Evolutionary conservation across 148 eudicot genomes (phyloP), one percentile per base, ranked within the genome.

Genomic region (Camellia sinensis): DNA sequence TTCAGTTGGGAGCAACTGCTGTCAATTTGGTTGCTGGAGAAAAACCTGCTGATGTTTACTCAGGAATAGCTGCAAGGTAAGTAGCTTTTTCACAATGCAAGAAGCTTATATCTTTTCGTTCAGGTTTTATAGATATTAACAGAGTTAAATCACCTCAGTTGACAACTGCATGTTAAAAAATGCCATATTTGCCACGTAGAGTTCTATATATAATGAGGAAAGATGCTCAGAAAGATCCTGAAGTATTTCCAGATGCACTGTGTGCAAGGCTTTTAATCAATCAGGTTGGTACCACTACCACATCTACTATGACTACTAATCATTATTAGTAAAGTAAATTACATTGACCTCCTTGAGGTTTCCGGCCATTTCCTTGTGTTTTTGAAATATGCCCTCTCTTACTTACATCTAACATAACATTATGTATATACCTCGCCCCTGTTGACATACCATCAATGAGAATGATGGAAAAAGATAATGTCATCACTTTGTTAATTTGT

Each of bases 1-100:
- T 83, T 83, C 84, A 96, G 99, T 82, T 93, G 84, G 99, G 99
- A 86, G 99, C 99, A 72, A 90, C 89, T 80, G 90, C 98, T 75
- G 99, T 96, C 76, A 96, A 96, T 87, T 90, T 96, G 86, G 92
- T 93, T 77, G 89, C 90, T 15, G 97, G 97, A 68, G 98, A 92
- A 76, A 89, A 89, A 82, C 99, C 99, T 54, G 98, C 98, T 56
- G 99, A 96, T 89, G 98, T 96, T 83, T 96, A 96, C 83, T 91
- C 99, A 75, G 98, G 97, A 83, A 93, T 96, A 74, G 98, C 99
- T 83, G 89, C 91, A 69, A 89, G 98, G 99, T 93, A 74, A 86
- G 82, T 76, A 66, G 67, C 83, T 53, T 56, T 80, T 46, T 80
- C 60, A 76, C 17, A 50, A 19, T 29, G 43, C 43, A n/a, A 15